phyloP scores from a whole-genome alignment of 164 flowering plant genomes.

The Chloranthus sessilifolius region DNA sequence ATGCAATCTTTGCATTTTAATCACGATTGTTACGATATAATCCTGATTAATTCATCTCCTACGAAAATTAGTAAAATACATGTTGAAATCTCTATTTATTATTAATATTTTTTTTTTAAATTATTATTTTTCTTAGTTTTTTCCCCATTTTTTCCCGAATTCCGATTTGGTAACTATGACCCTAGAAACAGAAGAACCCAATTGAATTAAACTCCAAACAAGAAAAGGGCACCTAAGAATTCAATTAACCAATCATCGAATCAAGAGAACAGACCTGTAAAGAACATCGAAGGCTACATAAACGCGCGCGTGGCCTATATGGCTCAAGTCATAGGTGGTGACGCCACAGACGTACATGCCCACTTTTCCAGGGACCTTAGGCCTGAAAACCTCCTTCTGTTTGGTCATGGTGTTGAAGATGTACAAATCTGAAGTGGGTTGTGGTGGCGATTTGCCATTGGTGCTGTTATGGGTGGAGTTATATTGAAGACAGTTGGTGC shows the following conservation, averaged over 20 bases:
- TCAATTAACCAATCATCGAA: neutral
- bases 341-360: conserved; percentile 95
- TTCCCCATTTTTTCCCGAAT: too few species aligned
- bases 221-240: neutral
- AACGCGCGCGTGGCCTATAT: conserved; percentile 88
- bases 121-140: too few species aligned
- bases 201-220: too few species aligned
- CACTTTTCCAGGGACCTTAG: conserved; percentile 56
- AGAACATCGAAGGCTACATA: conserved; percentile 83
- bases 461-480: conserved; percentile 5
- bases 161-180: too few species aligned
- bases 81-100: too few species aligned
- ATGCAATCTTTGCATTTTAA: too few species aligned
- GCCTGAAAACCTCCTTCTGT: conserved; percentile 62
- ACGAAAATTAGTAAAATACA: too few species aligned
- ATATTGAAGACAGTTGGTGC: neutral
- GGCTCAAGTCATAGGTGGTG: conserved; percentile 87
- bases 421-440: conserved; percentile 38
- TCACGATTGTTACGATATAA: too few species aligned
- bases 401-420: conserved; percentile 75
- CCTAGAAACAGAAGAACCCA: neutral
- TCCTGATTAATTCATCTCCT: too few species aligned
- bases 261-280: conserved; percentile 41
- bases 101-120: too few species aligned
- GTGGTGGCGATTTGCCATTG: conserved; percentile 2